Evolutionary conservation across 2,329 filamentous ascomycete genomes (phyloP).

Genomic region (Diaporthe ampelina): DNA sequence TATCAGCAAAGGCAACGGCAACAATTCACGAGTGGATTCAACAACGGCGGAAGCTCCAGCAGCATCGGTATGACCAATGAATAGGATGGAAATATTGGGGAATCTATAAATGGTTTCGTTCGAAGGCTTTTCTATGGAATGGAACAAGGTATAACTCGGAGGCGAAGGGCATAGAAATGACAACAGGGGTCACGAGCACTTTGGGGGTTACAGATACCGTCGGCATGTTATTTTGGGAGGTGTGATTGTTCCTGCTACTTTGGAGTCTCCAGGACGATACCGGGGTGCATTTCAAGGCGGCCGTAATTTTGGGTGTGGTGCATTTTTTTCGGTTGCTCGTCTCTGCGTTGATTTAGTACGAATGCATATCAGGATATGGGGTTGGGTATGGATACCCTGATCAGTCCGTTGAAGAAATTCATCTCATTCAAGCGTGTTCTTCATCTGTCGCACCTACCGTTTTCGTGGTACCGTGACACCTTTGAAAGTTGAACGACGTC

Average conservation of each 20-base stretch:
- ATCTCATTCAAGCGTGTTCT: not conserved
- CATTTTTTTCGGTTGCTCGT: not conserved
- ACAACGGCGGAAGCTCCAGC: slow-evolving; percentile 28
- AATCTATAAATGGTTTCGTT: not conserved
- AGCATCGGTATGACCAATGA: slow-evolving; percentile 38
- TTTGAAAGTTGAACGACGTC: no score
- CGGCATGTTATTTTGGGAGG: slow-evolving; percentile 14
- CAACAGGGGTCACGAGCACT: slow-evolving; percentile 7
- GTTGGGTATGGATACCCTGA: not conserved
- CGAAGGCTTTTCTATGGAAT: slow-evolving; percentile 1
- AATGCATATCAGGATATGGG: slow-evolving; percentile 24
- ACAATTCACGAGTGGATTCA: slow-evolving; percentile 23
- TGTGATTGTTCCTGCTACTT: slow-evolving; percentile 11
- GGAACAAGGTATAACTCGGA: not conserved
- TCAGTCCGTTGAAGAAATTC: slow-evolving; percentile 3
- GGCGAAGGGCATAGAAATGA: slow-evolving; percentile 22
- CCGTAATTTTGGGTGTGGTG: slow-evolving; percentile 4
- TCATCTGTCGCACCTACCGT: no score
- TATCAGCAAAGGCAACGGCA: slow-evolving; percentile 36
- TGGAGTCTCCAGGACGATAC: slow-evolving; percentile 29
- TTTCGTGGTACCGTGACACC: no score
- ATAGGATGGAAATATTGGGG: not conserved
- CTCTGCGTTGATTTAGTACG: not conserved
- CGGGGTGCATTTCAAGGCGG: slow-evolving; percentile 23
- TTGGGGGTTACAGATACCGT: not conserved